Evolutionary conservation across 371 early-diverging fungal species (phyloP).

Genomic region (Mortierella sp.): DNA sequence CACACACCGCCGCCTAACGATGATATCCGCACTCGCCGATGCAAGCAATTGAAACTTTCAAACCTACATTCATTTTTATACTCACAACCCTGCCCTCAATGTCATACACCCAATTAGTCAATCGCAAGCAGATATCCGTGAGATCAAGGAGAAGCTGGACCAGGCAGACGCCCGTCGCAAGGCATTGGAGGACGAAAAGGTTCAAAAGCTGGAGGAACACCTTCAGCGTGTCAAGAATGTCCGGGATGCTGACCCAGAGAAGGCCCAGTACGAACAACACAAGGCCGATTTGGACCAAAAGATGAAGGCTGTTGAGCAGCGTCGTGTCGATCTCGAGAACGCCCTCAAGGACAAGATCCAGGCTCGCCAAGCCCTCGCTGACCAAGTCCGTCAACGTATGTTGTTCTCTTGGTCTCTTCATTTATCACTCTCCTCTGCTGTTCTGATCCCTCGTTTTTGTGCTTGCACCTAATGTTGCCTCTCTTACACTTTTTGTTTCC

Average conservation of each 20-base stretch:
- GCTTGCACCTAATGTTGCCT: background rate
- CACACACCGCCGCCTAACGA: background rate
- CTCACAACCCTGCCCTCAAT: background rate
- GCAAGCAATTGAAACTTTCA: background rate
- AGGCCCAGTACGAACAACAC: slow-evolving; percentile 45
- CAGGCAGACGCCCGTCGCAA: slow-evolving; percentile 50
- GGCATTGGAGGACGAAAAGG: slow-evolving; percentile 52
- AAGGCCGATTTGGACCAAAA: slow-evolving; percentile 47
- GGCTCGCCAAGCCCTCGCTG: slow-evolving; percentile 36
- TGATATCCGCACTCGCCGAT: background rate
- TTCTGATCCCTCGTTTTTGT: background rate
- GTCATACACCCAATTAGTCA: slow-evolving; percentile 1
- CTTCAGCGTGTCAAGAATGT: slow-evolving; percentile 37
- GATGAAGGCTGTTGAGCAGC: slow-evolving; percentile 52
- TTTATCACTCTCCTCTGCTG: background rate
- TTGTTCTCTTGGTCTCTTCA: background rate
- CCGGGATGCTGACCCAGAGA: slow-evolving; percentile 37
- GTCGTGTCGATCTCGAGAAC: slow-evolving; percentile 43
- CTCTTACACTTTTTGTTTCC: background rate
- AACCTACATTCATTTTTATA: background rate
- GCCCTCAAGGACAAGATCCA: slow-evolving; percentile 52
- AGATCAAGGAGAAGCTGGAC: slow-evolving; percentile 48
- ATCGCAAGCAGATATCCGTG: slow-evolving; percentile 42
- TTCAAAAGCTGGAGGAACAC: slow-evolving; percentile 48
- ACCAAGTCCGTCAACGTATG: slow-evolving; percentile 58